Base-by-base conservation (phyloP, 257 asterid species). In the Solanum sejunctum region DNA sequence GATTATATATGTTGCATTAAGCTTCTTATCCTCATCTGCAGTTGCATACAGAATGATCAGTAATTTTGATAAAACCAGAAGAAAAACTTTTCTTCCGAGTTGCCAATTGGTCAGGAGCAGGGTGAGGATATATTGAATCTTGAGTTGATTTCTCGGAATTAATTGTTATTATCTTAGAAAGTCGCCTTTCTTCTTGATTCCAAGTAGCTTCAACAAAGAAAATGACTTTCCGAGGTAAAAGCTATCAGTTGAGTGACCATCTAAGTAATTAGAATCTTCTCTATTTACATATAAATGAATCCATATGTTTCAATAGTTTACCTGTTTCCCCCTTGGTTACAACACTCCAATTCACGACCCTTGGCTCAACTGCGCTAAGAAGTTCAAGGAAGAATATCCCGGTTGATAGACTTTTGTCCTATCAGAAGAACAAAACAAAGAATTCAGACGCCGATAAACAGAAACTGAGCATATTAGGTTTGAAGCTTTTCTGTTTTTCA, bases 331-430 rank as follows among this genome's bases (percentile, higher is more conserved):
- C 99, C 70, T 91, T 92, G 28, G 99, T 95, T 71, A 95, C 98
- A 32, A 95, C 93, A 91, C 95, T 91, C 98, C 97, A 94, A 88
- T 94, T 95, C 57, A 95, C 97, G 21, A 94, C 99, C 85, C 98
- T 93, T 49, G 98, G 94, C 92, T 95, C 97, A 86, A 95, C 99
- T 15, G 89, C 88, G 83, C 93, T 90, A 56, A 95, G 93, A 80
- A 95, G 97, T 84, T 94, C 95, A 12, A 95, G 93, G 89, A 95
- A 94, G 92, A 95, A 95, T 32, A 43, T 85, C 77, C 98, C 98
- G 83, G 60, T 91, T 57, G 98, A 89, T 80, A 95, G 93, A 80
- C 75, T 89, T 87, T 91, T 93, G 78, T 93, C 95, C 98, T 94
- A 85, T 61, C 82, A 85, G 84, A n/a, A 70, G 84, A n/a, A 70